phyloP scores from a whole-genome alignment of 176 grass and related monocot species.

The Cymbopogon citratus region DNA sequence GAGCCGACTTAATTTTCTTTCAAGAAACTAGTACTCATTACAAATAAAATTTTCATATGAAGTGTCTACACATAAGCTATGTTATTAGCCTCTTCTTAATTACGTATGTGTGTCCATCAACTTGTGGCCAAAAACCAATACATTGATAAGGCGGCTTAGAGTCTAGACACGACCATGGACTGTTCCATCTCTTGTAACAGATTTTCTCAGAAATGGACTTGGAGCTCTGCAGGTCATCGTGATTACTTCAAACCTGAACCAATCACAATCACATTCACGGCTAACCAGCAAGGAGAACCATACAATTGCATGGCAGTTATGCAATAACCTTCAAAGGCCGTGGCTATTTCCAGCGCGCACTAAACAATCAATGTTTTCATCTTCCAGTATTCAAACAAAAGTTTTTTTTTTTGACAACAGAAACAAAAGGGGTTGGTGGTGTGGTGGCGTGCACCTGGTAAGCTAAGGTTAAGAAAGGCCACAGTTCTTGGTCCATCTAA shows the following conservation, averaged over 20 bases:
- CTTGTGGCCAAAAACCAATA: neutral
- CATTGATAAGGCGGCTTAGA: neutral
- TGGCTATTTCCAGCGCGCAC: neutral
- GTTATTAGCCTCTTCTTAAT: too few relatives aligned
- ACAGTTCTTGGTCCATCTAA: conserved; percentile 9
- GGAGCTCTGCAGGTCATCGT: neutral
- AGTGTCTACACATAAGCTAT: too few relatives aligned
- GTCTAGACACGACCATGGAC: neutral
- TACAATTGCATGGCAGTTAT: neutral
- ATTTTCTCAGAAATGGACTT: neutral
- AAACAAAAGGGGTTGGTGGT: conserved; percentile 43
- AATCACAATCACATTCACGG: neutral
- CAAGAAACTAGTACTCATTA: too few relatives aligned
- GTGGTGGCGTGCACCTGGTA: neutral
- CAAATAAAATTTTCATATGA: too few relatives aligned
- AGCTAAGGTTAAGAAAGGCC: neutral
- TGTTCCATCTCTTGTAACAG: neutral
- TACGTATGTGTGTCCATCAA: neutral
- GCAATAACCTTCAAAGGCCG: neutral
- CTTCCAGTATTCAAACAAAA: conserved; percentile 6
- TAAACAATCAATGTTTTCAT: neutral
- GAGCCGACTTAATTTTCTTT: too few relatives aligned
- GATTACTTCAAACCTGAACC: neutral
- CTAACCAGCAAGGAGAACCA: neutral
- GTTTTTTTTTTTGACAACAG: too few relatives aligned